phyloP scores from a whole-genome alignment of 495 filamentous ascomycete genomes.

The Aspergillus sparsus region DNA sequence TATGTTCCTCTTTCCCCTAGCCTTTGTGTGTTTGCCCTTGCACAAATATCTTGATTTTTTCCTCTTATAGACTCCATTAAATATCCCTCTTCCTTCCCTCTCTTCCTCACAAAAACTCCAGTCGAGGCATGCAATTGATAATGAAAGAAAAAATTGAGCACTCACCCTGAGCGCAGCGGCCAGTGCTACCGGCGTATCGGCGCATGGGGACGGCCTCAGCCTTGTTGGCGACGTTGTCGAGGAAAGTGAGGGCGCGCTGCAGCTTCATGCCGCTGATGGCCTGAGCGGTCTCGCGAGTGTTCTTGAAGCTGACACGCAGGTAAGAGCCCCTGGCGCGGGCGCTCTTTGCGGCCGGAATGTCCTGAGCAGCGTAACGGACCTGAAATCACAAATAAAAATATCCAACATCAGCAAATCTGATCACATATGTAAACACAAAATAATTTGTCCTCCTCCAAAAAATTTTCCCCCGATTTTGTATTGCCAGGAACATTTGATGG shows the following conservation, averaged over 20 bases:
- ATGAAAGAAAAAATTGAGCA: conserved; percentile 27
- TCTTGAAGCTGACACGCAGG: conserved; percentile 99
- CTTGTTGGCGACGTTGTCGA: conserved; percentile 94
- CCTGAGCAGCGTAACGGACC: conserved; percentile 97
- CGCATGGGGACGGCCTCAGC: conserved; percentile 96
- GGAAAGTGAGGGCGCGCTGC: conserved; percentile 86
- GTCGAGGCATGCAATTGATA: background rate
- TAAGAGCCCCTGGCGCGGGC: conserved; percentile 96
- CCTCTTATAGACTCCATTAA: too few species aligned
- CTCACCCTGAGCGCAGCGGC: conserved; percentile 95
- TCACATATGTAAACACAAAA: background rate
- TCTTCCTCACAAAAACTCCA: background rate
- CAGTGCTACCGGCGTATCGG: conserved; percentile 90
- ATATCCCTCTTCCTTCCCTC: background rate
- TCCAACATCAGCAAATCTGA: conserved; percentile 33
- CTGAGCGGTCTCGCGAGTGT: conserved; percentile 98
- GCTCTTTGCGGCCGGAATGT: conserved; percentile 86
- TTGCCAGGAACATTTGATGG: too few species aligned
- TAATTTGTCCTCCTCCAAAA: too few species aligned
- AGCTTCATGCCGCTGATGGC: conserved; percentile 99
- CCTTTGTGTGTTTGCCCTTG: background rate
- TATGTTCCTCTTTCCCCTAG: background rate
- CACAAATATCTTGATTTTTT: too few species aligned
- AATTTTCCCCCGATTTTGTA: background rate
- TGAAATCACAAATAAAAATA: conserved; percentile 40